These are phyloP conservation scores for Centrapalus pauciflorus DNA, from an alignment of 129 eudicot species.

Conservation along the genomic window DNA sequence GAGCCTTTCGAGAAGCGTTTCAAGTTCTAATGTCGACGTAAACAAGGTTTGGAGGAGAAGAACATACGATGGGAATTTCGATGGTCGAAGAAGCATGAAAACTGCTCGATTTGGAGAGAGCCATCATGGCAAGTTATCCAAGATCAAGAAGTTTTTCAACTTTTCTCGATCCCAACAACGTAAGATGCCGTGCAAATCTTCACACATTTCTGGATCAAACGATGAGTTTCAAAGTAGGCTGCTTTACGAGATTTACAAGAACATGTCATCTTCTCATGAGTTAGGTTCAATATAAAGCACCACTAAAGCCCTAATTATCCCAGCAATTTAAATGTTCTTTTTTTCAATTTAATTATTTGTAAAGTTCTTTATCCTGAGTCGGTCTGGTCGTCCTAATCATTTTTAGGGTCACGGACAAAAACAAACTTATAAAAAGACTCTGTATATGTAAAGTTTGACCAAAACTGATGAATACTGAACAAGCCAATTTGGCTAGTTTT, in stretches of 20 bases:
- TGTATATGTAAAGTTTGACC: no score
- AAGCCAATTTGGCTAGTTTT: no score
- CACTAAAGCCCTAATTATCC: no score
- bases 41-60: constrained; percentile 14
- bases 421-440: no score
- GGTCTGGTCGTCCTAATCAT: no score
- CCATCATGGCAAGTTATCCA: background rate
- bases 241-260: constrained; percentile 2
- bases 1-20: constrained; percentile 19
- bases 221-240: constrained; percentile 17
- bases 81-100: constrained; percentile 21
- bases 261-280: background rate
- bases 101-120: constrained; percentile 13
- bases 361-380: no score
- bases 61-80: background rate
- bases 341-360: no score
- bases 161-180: background rate
- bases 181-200: background rate
- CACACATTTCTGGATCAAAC: background rate
- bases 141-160: constrained; percentile 12
- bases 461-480: no score
- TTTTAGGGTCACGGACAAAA: no score
- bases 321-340: no score
- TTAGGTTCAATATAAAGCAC: no score
- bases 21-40: constrained; percentile 8